Evolutionary conservation across 306 rosid genomes (phyloP).

Genomic region (Rosa lucieae): DNA sequence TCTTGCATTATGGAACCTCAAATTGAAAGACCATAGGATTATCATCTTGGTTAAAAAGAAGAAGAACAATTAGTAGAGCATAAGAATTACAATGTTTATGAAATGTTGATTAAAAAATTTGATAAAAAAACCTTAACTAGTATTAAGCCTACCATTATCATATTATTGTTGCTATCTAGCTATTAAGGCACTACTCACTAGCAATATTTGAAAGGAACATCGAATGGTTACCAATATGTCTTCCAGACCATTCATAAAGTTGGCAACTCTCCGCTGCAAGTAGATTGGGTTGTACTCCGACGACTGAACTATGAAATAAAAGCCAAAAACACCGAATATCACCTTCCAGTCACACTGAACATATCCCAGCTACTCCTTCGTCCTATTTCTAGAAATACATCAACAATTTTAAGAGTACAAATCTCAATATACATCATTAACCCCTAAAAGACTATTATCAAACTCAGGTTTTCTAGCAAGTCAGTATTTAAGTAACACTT

Average conservation of each 20-base stretch:
- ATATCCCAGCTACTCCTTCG: conserved; percentile 99
- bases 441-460: background rate
- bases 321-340: conserved; percentile 57
- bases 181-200: background rate
- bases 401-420: conserved; percentile 18
- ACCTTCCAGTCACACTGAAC: conserved; percentile 53
- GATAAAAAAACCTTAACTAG: no score
- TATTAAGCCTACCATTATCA: no score
- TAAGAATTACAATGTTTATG: no score
- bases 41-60: no score
- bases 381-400: conserved; percentile 47
- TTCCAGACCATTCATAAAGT: conserved; percentile 64
- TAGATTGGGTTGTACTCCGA: conserved; percentile 76
- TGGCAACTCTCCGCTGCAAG: conserved; percentile 74
- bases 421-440: background rate
- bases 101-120: no score
- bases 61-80: no score
- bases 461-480: background rate
- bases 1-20: no score
- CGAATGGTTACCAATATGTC: conserved; percentile 56
- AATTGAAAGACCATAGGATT: no score
- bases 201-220: background rate
- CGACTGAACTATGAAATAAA: conserved; percentile 79
- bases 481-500: conserved; percentile 5
- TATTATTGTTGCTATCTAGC: no score